These are phyloP conservation scores for Taiwanofungus camphoratus DNA, from an alignment of 1,284 basidiomycete genomes.

Conservation along the genomic window DNA sequence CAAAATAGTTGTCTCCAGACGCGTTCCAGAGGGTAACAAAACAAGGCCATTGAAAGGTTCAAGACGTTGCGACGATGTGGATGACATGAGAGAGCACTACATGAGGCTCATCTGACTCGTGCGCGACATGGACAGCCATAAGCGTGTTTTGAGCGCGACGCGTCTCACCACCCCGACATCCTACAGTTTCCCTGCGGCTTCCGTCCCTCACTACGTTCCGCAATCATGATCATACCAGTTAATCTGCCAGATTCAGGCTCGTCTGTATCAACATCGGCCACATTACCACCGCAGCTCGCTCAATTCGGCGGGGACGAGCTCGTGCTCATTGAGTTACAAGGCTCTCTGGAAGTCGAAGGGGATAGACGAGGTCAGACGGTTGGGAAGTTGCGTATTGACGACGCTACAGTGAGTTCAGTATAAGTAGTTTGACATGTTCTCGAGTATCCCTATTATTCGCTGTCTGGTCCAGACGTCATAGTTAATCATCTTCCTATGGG, in stretches of 20 bases:
- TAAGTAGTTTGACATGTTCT: background rate
- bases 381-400: slow-evolving; percentile 49
- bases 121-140: too few species aligned
- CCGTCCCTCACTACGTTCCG: too few species aligned
- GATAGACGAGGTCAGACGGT: slow-evolving; percentile 55
- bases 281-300: slow-evolving; percentile 54
- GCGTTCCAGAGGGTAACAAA: slow-evolving; percentile 18
- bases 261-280: slow-evolving; percentile 27
- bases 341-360: slow-evolving; percentile 59
- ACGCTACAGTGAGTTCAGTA: slow-evolving; percentile 18
- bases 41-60: too few species aligned
- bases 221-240: slow-evolving; percentile 27
- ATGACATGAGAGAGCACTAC: too few species aligned
- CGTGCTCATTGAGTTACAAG: slow-evolving; percentile 73
- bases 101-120: too few species aligned
- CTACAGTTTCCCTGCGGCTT: too few species aligned
- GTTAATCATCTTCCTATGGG: background rate
- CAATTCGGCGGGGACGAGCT: slow-evolving; percentile 65
- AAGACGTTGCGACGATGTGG: too few species aligned
- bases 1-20: slow-evolving; percentile 15
- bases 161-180: too few species aligned
- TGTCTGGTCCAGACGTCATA: background rate
- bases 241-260: slow-evolving; percentile 19
- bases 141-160: too few species aligned
- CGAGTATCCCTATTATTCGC: background rate